Conservation (phyloP, 2,329 filamentous ascomycete genomes). For the Didymella arachidicola region DNA sequence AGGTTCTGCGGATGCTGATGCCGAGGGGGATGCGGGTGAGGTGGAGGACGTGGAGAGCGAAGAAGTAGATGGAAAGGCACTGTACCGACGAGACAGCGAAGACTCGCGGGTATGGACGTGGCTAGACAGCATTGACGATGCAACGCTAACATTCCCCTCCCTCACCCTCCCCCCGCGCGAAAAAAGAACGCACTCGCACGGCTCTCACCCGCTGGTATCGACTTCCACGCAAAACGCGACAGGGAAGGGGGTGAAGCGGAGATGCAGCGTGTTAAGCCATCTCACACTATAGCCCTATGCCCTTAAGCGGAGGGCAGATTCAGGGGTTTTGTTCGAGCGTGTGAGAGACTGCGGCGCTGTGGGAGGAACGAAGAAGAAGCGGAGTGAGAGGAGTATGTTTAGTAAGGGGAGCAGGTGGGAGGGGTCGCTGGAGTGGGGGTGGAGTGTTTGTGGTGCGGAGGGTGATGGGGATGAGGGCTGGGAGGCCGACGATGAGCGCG, state of each 20-base stretch:
- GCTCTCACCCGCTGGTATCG: neutral
- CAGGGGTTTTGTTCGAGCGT: neutral
- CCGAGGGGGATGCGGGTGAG: neutral
- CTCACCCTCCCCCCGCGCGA: neutral
- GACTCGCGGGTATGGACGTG: neutral
- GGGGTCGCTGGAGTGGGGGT: too few relatives aligned
- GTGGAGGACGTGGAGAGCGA: too few relatives aligned
- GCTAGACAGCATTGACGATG: neutral
- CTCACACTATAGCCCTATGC: neutral
- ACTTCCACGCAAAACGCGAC: neutral
- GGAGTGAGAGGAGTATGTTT: neutral
- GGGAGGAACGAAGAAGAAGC: neutral
- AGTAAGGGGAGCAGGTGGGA: neutral
- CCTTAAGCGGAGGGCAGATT: neutral
- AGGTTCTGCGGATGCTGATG: constrained; percentile 18
- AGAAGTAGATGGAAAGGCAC: neutral
- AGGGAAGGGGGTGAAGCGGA: neutral
- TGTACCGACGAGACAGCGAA: neutral
- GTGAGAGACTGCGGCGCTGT: neutral
- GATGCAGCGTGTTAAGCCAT: neutral
- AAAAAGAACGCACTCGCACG: constrained; percentile 1
- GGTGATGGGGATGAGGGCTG: too few relatives aligned
- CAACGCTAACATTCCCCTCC: neutral
- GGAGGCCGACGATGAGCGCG: too few relatives aligned
- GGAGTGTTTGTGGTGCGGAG: too few relatives aligned